A percentile compares a stretch with the other conserved stretches of the same genome.
Evolutionary conservation across 352 stramenopile genomes (phyloP).

Genomic region (Phytophthora agathidicida): DNA sequence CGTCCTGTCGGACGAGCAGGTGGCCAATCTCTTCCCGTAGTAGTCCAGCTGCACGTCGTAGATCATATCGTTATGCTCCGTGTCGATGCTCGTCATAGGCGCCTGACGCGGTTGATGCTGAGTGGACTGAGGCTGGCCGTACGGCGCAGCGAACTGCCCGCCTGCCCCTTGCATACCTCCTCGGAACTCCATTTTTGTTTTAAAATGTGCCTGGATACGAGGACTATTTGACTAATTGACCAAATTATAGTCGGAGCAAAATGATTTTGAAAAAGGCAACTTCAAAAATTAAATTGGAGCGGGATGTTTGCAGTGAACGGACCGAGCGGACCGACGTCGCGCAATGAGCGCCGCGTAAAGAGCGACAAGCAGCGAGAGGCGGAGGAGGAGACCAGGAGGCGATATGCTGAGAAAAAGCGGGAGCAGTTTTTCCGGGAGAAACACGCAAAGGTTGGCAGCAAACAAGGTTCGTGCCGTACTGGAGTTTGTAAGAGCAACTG

Average conservation of each 20-base stretch:
- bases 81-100: constrained; percentile 76
- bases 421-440: constrained; percentile 54
- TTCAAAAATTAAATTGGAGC: too few species aligned
- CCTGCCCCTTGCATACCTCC: constrained; percentile 10
- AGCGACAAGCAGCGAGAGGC: constrained; percentile 36
- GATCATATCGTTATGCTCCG: constrained; percentile 90
- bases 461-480: constrained; percentile 6
- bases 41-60: constrained; percentile 91
- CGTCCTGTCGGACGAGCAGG: constrained; percentile 83
- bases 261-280: constrained; percentile 3
- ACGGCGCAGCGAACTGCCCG: constrained; percentile 16
- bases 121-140: constrained; percentile 12
- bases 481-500: constrained; percentile 2
- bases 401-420: constrained; percentile 30
- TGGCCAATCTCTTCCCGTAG: constrained; percentile 84
- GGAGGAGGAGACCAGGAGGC: constrained; percentile 32
- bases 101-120: constrained; percentile 39
- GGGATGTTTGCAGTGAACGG: constrained; percentile 84
- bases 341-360: constrained; percentile 56
- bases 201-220: constrained; percentile 17
- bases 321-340: constrained; percentile 64
- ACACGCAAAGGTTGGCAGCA: constrained; percentile 1
- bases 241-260: constrained; percentile 4
- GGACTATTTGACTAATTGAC: constrained; percentile 14
- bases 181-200: constrained; percentile 25